phyloP scores from a whole-genome alignment of 306 rosid genomes.

The Luffa acutangula region DNA sequence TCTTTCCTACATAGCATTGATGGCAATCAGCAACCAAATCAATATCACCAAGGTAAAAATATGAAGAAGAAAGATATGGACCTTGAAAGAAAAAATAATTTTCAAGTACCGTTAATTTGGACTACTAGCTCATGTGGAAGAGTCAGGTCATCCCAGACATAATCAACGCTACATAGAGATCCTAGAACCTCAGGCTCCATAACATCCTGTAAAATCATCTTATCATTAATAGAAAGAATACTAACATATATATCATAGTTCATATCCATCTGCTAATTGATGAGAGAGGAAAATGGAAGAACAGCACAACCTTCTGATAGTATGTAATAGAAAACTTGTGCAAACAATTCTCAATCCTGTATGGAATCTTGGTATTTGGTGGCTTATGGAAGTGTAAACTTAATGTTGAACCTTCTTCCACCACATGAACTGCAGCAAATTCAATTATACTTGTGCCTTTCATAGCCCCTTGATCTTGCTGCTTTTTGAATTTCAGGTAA shows the following conservation, averaged over 20 bases:
- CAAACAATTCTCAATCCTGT: constrained; percentile 76
- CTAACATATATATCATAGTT: neutral
- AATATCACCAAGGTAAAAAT: neutral
- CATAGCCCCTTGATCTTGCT: constrained; percentile 24
- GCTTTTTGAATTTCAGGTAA: constrained; percentile 76
- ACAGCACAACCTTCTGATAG: constrained; percentile 69
- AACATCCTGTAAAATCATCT: constrained; percentile 47
- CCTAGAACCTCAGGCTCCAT: constrained; percentile 71
- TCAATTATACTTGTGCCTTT: constrained; percentile 32
- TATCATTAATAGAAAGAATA: constrained; percentile 10
- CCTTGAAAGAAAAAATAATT: neutral
- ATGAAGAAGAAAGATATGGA: constrained; percentile 5
- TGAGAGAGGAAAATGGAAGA: constrained; percentile 12
- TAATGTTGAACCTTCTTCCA: constrained; percentile 84
- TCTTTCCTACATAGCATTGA: neutral
- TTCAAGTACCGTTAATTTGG: constrained; percentile 45
- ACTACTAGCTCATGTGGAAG: constrained; percentile 68
- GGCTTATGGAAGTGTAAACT: constrained; percentile 69
- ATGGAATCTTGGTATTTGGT: constrained; percentile 67
- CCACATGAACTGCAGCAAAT: constrained; percentile 70
- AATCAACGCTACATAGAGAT: constrained; percentile 47
- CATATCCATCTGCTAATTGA: constrained; percentile 13
- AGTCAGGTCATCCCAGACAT: constrained; percentile 92
- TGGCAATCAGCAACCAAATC: neutral
- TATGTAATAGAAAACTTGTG: constrained; percentile 51